Percentiles rank a stretch among this genome's conserved stretches.
Evolutionary conservation across 139 green algal genomes (phyloP).

Genomic region (Deuterostichococcus epilithicus): DNA sequence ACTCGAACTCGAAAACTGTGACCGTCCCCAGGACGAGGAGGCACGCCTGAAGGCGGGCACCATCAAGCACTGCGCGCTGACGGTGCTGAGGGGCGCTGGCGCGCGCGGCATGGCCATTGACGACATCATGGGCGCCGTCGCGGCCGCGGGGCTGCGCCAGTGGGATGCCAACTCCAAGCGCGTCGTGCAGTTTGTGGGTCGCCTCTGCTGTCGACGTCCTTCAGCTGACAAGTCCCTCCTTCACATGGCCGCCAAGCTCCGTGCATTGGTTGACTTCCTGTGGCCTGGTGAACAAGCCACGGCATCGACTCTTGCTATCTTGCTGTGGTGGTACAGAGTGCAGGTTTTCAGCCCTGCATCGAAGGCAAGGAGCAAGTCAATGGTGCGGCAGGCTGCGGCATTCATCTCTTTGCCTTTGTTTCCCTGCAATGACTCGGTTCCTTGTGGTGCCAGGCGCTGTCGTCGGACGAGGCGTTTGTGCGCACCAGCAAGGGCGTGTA

Average conservation of each 20-base stretch:
- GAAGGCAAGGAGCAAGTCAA: neutral
- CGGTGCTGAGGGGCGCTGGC: conserved; percentile 16
- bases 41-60: conserved; percentile 11
- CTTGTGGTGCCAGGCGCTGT: conserved; percentile 10
- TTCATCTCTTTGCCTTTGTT: neutral
- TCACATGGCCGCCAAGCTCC: neutral
- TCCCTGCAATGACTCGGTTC: neutral
- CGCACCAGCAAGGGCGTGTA: conserved; percentile 21
- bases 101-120: conserved; percentile 4
- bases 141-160: conserved; percentile 9
- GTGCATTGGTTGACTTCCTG: neutral
- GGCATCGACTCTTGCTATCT: neutral
- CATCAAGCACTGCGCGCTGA: conserved; percentile 16
- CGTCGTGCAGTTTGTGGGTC: conserved; percentile 22
- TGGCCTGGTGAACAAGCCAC: neutral
- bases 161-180: conserved; percentile 17
- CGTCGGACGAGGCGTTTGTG: conserved; percentile 16
- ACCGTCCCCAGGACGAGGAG: conserved; percentile 25
- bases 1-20: too few species aligned
- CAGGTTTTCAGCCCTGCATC: neutral
- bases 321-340: neutral
- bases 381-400: neutral
- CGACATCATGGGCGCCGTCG: conserved; percentile 12
- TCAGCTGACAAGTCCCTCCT: neutral
- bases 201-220: neutral